Percentiles rank a stretch among this genome's conserved stretches.
Conservation (phyloP, 352 stramenopile genomes). For the Pythium grandisporangium region DNA sequence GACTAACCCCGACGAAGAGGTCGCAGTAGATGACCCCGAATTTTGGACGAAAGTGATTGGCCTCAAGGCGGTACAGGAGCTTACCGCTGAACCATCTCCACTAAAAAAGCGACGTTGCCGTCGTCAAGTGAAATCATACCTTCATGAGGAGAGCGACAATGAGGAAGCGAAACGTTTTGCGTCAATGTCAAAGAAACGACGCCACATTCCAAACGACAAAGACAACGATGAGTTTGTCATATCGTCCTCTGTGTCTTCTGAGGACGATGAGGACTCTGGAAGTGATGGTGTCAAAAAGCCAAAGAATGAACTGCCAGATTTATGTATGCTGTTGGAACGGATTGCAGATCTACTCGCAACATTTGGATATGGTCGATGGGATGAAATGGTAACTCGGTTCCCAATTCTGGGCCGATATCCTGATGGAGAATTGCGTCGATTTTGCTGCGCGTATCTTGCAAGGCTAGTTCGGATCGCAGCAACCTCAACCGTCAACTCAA, state of each 20-base stretch:
- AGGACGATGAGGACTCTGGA: slow-evolving; percentile 39
- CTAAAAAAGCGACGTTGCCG: slow-evolving; percentile 67
- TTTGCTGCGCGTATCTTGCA: slow-evolving; percentile 36
- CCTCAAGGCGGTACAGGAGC: slow-evolving; percentile 60
- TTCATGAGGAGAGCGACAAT: slow-evolving; percentile 51
- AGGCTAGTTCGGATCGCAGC: slow-evolving; percentile 35
- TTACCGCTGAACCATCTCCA: slow-evolving; percentile 53
- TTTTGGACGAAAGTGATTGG: slow-evolving; percentile 94
- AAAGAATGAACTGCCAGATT: slow-evolving; percentile 17
- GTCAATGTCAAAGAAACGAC: slow-evolving; percentile 7
- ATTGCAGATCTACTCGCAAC: slow-evolving; percentile 39
- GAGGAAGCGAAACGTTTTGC: slow-evolving; percentile 22
- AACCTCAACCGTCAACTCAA: slow-evolving; percentile 2
- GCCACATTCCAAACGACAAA: slow-evolving; percentile 14
- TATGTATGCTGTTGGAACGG: slow-evolving; percentile 27
- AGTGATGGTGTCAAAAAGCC: too few relatives aligned
- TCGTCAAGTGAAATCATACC: slow-evolving; percentile 65
- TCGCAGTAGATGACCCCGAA: slow-evolving; percentile 90
- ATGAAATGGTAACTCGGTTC: slow-evolving; percentile 36
- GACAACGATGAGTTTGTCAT: slow-evolving; percentile 73
- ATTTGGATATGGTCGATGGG: slow-evolving; percentile 83
- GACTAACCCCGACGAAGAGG: slow-evolving; percentile 72
- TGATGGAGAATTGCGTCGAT: slow-evolving; percentile 25
- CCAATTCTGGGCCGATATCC: slow-evolving; percentile 29
- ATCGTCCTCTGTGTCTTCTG: slow-evolving; percentile 17